phyloP scores from a whole-genome alignment of 73 alveolate genomes.

The Paramecium octaurelia region DNA sequence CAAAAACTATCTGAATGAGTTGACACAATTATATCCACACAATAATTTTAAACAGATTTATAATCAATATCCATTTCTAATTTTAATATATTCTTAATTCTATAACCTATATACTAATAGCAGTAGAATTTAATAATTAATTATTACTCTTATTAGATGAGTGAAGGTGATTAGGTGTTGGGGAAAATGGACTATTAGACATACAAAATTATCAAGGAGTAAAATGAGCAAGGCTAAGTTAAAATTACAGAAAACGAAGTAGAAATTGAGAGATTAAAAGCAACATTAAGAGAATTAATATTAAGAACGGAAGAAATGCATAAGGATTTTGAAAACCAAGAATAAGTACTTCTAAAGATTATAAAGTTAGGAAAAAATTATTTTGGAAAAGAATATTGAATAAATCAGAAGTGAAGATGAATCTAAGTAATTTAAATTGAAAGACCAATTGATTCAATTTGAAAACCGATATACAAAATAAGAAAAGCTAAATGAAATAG shows the following conservation, averaged over 20 bases:
- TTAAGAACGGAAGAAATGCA: not conserved
- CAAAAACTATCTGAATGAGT: slow-evolving; percentile 41
- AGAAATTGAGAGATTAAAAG: no score
- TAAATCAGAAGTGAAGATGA: not conserved
- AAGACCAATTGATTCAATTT: not conserved
- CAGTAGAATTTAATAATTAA: no score
- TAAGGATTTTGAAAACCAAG: not conserved
- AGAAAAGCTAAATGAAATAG: not conserved
- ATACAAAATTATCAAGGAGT: no score
- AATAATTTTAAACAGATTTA: not conserved
- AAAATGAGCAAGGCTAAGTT: no score
- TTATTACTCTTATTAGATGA: no score
- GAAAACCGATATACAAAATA: not conserved
- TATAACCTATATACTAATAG: no score
- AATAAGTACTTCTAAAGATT: not conserved
- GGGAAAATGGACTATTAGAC: no score
- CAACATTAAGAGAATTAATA: no score
- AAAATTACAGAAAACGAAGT: not conserved
- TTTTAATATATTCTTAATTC: not conserved
- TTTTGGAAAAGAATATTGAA: not conserved
- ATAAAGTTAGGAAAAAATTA: not conserved
- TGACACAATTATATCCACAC: not conserved
- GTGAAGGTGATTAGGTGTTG: no score
- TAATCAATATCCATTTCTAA: not conserved
- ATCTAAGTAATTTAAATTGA: not conserved